Base-by-base conservation (phyloP, 257 asterid species). In the Handroanthus guayacan region DNA sequence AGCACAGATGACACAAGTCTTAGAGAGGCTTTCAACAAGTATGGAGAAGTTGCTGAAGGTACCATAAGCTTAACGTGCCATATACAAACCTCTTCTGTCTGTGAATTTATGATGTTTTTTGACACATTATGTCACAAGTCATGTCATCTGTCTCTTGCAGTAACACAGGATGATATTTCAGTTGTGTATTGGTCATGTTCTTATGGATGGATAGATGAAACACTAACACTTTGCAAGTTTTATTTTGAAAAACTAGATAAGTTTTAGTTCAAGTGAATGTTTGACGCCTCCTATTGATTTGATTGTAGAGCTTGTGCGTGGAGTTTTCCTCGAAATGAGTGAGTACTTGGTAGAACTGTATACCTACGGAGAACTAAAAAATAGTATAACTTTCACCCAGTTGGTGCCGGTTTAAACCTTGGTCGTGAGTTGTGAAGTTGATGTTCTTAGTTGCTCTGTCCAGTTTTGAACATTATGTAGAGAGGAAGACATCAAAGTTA, bases 1-100 rank as follows among this genome's bases (percentile, higher is more conserved):
- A 80, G 76, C 80, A 89, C 90, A 0, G 90, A 86, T 75, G 96
- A 94, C 68, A 37, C 41, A 8, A 63, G 91, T 80, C 89, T 94
- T n/a, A 73, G 48, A 51, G 93, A 92, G 63, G 84, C 91, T 17
- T 94, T 88, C 76, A 67, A 72, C 41, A 87, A 92, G 66, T 92
- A 94, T 44, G 99, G 99, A 51, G 84, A 85, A n/a, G 95, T 94
- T 76, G 56, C 71, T 11, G 99, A 92, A 62, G 97, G 97, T 93
- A 91, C 16, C 79, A 39, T 51, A 64, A 57, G 65, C 62, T 6
- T 64, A 52, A 18, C 13, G 14, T 18, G 18, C 11, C 58, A 4
- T 76, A 5, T 25, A 58, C 64, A 25, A 25, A 25, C 34, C 2
- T 48, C 3, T 2, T 51, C 54, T 47, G 34, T 67, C 6, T 63